Conservation (phyloP, 345 rosid species). For the Euphorbia tirucalli region DNA sequence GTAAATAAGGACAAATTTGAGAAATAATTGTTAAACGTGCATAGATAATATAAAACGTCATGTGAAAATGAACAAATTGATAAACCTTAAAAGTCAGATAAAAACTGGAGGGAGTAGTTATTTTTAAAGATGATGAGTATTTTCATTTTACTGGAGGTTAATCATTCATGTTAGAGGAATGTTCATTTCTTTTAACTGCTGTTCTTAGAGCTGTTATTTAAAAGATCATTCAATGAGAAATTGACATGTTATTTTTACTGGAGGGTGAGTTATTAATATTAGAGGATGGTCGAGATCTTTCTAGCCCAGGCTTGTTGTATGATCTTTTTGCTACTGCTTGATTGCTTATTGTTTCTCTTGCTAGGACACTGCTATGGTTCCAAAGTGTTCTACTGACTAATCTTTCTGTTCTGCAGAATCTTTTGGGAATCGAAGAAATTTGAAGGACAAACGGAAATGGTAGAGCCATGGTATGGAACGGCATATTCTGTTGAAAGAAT, state of each 20-base stretch:
- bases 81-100: too few relatives aligned
- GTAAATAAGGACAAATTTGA: too few relatives aligned
- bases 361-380: too few relatives aligned
- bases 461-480: conserved; percentile 93
- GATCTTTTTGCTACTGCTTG: neutral
- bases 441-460: conserved; percentile 71
- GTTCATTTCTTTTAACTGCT: neutral
- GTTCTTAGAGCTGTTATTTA: neutral
- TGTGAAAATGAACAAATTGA: too few relatives aligned
- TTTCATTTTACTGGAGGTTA: too few relatives aligned
- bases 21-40: too few relatives aligned
- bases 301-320: neutral
- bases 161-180: too few relatives aligned
- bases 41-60: too few relatives aligned
- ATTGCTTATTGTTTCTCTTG: too few relatives aligned
- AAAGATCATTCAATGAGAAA: neutral
- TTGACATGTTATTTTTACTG: neutral
- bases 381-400: conserved; percentile 13
- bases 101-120: too few relatives aligned
- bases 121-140: too few relatives aligned
- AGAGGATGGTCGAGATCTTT: neutral
- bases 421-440: conserved; percentile 91
- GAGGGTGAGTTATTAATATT: neutral
- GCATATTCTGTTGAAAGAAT: conserved; percentile 69
- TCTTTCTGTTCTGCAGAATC: conserved; percentile 49